phyloP scores from a whole-genome alignment of 768 basidiomycete genomes.

The Rhizopogon vesiculosus region DNA sequence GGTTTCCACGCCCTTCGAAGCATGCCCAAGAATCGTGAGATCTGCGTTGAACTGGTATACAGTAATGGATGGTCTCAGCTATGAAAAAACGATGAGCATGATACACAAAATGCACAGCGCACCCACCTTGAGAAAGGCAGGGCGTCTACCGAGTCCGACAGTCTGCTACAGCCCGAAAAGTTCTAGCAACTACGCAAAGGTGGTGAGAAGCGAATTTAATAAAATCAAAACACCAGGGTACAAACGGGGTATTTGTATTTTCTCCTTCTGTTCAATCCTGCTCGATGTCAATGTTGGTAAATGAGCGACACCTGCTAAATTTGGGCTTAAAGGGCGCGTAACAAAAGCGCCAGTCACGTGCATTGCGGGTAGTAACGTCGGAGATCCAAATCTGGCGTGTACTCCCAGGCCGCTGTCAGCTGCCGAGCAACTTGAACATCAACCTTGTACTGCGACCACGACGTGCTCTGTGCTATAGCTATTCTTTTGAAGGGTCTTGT shows the following conservation, averaged over 20 bases:
- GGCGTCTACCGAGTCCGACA: background rate
- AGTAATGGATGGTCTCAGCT: background rate
- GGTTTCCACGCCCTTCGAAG: slow-evolving; percentile 67
- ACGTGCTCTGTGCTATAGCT: slow-evolving; percentile 9
- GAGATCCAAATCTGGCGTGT: slow-evolving; percentile 13
- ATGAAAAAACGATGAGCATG: background rate
- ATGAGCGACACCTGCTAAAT: background rate
- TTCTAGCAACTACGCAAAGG: background rate
- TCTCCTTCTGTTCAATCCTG: background rate
- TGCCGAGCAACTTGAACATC: slow-evolving; percentile 9
- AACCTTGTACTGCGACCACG: slow-evolving; percentile 22
- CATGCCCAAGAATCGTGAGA: slow-evolving; percentile 34
- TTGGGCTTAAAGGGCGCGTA: slow-evolving; percentile 1
- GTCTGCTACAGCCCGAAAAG: background rate
- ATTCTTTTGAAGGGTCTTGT: background rate
- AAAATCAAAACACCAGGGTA: background rate
- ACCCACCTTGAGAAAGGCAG: background rate
- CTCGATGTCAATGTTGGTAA: background rate
- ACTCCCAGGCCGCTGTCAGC: slow-evolving; percentile 15
- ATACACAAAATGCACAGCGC: background rate
- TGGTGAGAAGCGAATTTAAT: background rate
- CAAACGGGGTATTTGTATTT: background rate
- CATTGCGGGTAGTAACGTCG: background rate
- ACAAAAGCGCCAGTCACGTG: slow-evolving; percentile 15
- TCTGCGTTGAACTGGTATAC: too few species aligned